phyloP scores from a whole-genome alignment of 2,329 filamentous ascomycete species.

The Nothophoma quercina region DNA sequence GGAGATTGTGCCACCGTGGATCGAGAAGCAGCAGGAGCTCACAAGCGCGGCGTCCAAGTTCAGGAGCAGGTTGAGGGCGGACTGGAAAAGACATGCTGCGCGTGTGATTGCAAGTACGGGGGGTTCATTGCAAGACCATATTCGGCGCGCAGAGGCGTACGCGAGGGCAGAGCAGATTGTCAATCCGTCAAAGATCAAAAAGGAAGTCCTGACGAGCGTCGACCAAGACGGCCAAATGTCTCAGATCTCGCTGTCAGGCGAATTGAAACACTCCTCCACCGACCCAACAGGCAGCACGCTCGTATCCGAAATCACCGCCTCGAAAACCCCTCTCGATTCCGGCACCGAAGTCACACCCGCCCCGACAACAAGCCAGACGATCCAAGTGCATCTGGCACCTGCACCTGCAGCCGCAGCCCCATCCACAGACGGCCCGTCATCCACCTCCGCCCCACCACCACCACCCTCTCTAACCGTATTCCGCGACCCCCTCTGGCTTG shows the following conservation, averaged over 20 bases:
- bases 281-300: slow-evolving; percentile 24
- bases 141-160: slow-evolving; percentile 74
- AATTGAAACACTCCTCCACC: slow-evolving; percentile 46
- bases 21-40: slow-evolving; percentile 96
- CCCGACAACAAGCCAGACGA: slow-evolving; percentile 22
- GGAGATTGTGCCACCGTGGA: slow-evolving; percentile 96
- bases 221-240: slow-evolving; percentile 56
- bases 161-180: slow-evolving; percentile 74
- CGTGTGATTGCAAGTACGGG: slow-evolving; percentile 79
- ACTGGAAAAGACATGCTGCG: slow-evolving; percentile 86
- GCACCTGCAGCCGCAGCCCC: neutral
- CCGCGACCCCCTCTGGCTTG: slow-evolving; percentile 79
- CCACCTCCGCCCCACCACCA: neutral
- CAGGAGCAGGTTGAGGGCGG: slow-evolving; percentile 74
- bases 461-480: slow-evolving; percentile 64
- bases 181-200: slow-evolving; percentile 63
- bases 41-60: slow-evolving; percentile 74
- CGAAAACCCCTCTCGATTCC: slow-evolving; percentile 25
- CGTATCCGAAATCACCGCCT: slow-evolving; percentile 38
- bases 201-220: slow-evolving; percentile 56
- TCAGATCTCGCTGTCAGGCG: slow-evolving; percentile 56
- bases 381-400: slow-evolving; percentile 20
- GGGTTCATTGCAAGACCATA: slow-evolving; percentile 76
- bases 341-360: slow-evolving; percentile 9
- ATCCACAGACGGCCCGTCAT: neutral